Evolutionary conservation across 225 moss, liverwort and hornwort species (phyloP).

Genomic region (Marchantia polymorpha): DNA sequence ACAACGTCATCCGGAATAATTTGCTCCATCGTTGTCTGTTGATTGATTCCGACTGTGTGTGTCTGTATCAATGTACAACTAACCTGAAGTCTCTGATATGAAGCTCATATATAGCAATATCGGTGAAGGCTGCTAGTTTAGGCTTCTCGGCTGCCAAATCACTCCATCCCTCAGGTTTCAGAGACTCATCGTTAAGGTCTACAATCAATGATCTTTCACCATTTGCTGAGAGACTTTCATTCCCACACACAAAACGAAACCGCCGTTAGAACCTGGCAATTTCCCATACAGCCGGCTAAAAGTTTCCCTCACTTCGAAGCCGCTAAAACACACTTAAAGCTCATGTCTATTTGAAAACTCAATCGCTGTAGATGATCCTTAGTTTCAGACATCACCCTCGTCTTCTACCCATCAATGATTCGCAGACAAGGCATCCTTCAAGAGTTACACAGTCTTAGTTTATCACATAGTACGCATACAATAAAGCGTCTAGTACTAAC

Average conservation of each 20-base stretch:
- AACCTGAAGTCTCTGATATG: constrained; percentile 97
- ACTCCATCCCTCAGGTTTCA: constrained; percentile 78
- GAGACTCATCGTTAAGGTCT: constrained; percentile 53
- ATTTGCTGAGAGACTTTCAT: constrained; percentile 74
- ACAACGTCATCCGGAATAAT: no score
- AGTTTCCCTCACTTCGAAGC: not conserved
- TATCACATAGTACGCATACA: no score
- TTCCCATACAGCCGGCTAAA: not conserved
- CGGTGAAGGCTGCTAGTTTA: constrained; percentile 60
- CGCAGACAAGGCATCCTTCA: no score
- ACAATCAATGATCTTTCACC: constrained; percentile 71
- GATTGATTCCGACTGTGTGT: no score
- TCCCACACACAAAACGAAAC: not conserved
- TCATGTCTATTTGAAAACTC: not conserved
- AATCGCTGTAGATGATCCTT: not conserved
- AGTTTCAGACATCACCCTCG: not conserved
- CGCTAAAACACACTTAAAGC: not conserved
- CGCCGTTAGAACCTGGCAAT: not conserved
- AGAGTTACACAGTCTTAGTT: no score
- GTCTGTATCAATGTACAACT: not conserved
- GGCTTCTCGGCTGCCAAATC: constrained; percentile 65
- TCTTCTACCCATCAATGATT: not conserved
- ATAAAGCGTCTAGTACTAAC: no score
- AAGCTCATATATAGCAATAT: constrained; percentile 92
- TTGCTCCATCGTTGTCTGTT: no score